These are phyloP conservation scores for Craspedostauros australis DNA, from an alignment of 108 stramenopile species.

Conservation along the genomic window DNA sequence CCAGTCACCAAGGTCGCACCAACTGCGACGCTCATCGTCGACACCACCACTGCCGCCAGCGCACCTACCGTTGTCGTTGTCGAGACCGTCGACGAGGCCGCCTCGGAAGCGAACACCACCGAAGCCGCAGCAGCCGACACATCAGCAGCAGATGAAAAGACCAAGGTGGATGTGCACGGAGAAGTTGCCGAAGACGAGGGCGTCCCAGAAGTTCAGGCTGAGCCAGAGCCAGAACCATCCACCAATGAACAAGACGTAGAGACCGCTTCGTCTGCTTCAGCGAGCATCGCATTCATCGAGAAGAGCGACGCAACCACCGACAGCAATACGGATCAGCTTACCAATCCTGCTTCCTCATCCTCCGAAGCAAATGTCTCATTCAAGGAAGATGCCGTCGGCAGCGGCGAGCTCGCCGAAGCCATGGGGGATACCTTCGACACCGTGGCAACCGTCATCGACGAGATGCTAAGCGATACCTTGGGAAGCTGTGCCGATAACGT, in stretches of 20 bases:
- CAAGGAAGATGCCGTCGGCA: constrained; percentile 63
- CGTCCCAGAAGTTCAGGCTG: not conserved
- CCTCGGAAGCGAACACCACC: too few relatives aligned
- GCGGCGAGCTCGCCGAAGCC: constrained; percentile 60
- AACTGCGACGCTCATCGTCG: too few relatives aligned
- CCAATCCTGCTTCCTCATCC: too few relatives aligned
- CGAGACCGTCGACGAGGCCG: too few relatives aligned
- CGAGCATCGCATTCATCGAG: not conserved
- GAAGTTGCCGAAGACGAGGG: too few relatives aligned
- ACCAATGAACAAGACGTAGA: not conserved
- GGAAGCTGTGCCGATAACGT: constrained; percentile 4
- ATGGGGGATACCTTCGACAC: constrained; percentile 55
- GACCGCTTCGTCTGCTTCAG: not conserved
- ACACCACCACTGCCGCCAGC: too few relatives aligned
- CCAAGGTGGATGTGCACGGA: not conserved
- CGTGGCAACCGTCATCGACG: constrained; percentile 37
- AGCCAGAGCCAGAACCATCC: not conserved
- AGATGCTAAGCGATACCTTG: too few relatives aligned
- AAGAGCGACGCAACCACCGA: not conserved
- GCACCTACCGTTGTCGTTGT: too few relatives aligned
- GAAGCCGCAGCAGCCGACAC: not conserved
- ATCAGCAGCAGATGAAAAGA: not conserved
- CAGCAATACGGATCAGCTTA: too few relatives aligned
- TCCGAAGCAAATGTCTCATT: constrained; percentile 56
- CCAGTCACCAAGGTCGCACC: not conserved